Percentiles rank a stretch among this genome's conserved stretches.
Conservation (phyloP, 1,284 basidiomycete species). For the Tranzscheliella williamsii region DNA sequence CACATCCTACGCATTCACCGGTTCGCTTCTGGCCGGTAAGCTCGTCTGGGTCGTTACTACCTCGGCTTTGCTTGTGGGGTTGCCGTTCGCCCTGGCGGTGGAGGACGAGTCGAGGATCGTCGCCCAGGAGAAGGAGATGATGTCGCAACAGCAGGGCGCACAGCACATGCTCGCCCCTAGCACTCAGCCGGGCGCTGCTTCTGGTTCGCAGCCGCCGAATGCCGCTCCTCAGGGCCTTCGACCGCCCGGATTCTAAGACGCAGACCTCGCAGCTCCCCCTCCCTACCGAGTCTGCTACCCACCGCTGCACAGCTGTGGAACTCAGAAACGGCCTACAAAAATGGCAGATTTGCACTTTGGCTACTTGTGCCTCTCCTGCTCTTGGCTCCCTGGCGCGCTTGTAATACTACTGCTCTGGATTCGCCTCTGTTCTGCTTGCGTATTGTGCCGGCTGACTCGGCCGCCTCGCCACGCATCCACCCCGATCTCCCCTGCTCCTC, state of each 20-base stretch:
- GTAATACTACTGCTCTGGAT: too few relatives aligned
- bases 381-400: too few relatives aligned
- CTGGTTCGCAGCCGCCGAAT: slow-evolving; percentile 7
- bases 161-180: slow-evolving; percentile 65
- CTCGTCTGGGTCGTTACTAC: slow-evolving; percentile 94
- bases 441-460: too few relatives aligned
- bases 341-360: too few relatives aligned
- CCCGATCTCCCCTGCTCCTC: too few relatives aligned
- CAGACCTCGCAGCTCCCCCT: too few relatives aligned
- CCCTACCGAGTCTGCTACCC: too few relatives aligned
- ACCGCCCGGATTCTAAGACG: slow-evolving; percentile 52
- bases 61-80: slow-evolving; percentile 85
- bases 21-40: slow-evolving; percentile 77
- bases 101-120: slow-evolving; percentile 95
- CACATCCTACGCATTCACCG: slow-evolving; percentile 66
- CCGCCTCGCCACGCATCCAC: too few relatives aligned
- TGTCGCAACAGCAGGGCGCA: slow-evolving; percentile 86
- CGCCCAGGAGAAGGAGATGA: slow-evolving; percentile 90
- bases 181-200: slow-evolving; percentile 1
- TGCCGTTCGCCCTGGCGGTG: slow-evolving; percentile 87
- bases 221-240: slow-evolving; percentile 41
- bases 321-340: too few relatives aligned
- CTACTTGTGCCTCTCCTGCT: too few relatives aligned
- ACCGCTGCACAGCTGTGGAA: too few relatives aligned
- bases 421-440: too few relatives aligned